Evolutionary conservation across 371 early-diverging fungal species (phyloP).

Genomic region (Mucor lusitanicus): DNA sequence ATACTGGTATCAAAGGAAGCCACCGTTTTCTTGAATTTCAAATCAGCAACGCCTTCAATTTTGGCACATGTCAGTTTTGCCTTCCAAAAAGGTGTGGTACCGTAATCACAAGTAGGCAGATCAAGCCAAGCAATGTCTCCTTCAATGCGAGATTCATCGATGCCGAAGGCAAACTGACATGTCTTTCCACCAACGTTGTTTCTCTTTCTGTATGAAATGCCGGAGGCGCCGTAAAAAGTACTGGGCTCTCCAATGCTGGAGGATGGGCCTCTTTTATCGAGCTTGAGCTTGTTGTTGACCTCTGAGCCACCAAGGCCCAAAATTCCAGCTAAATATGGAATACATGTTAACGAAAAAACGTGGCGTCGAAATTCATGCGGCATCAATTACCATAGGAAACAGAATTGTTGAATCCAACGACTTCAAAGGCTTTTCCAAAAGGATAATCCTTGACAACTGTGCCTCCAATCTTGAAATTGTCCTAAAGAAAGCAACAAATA

Average conservation of each 20-base stretch:
- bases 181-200: not conserved
- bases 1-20: slow-evolving; percentile 35
- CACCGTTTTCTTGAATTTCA: slow-evolving; percentile 37
- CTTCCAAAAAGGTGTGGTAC: slow-evolving; percentile 45
- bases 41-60: slow-evolving; percentile 30
- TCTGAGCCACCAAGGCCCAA: not conserved
- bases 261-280: not conserved
- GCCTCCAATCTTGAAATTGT: not conserved
- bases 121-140: slow-evolving; percentile 41
- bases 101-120: slow-evolving; percentile 42
- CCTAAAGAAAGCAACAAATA: not conserved
- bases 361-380: not conserved
- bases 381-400: not conserved
- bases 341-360: too few species aligned
- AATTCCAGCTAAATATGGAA: not conserved
- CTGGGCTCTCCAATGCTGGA: not conserved
- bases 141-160: slow-evolving; percentile 38
- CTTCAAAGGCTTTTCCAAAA: slow-evolving; percentile 3
- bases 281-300: not conserved
- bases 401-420: not conserved
- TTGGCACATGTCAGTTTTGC: slow-evolving; percentile 36
- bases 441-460: not conserved
- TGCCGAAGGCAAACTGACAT: slow-evolving; percentile 13
- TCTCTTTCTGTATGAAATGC: not conserved
- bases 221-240: not conserved